Evolutionary conservation across 179 eudicot genomes (phyloP).

Genomic region (Silene noctiflora): DNA sequence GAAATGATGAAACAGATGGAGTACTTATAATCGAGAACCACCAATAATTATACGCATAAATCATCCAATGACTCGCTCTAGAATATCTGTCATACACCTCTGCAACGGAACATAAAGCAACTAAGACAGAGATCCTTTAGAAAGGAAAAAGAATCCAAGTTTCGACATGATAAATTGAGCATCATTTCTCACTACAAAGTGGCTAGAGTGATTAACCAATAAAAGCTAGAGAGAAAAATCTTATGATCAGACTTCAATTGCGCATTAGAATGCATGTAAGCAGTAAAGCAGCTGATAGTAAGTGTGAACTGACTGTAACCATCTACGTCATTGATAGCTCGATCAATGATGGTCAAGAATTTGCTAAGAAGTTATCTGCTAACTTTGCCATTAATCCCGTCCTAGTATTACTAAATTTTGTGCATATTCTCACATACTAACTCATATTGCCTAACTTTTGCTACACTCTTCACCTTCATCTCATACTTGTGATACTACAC

Average conservation of each 20-base stretch:
- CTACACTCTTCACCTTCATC: neutral
- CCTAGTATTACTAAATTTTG: neutral
- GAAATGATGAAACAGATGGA: too few relatives aligned
- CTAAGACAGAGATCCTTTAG: neutral
- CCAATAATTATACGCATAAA: neutral
- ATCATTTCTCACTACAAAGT: neutral
- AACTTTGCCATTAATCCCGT: neutral
- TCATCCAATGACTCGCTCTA: neutral
- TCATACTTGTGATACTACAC: neutral
- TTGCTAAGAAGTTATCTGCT: neutral
- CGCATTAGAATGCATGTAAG: neutral
- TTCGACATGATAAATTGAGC: neutral
- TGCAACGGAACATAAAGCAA: constrained; percentile 7
- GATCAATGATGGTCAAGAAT: neutral
- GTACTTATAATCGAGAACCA: neutral
- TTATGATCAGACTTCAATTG: neutral
- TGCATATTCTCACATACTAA: neutral
- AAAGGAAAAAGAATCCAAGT: neutral
- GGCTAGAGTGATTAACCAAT: neutral
- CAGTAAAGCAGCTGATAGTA: neutral
- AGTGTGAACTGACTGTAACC: neutral
- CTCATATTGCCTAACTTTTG: neutral
- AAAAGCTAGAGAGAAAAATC: neutral
- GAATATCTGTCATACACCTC: neutral
- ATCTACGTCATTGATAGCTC: neutral